These are phyloP conservation scores for Jasminum sambac DNA, from an alignment of 257 asterid species.

Conservation along the genomic window DNA sequence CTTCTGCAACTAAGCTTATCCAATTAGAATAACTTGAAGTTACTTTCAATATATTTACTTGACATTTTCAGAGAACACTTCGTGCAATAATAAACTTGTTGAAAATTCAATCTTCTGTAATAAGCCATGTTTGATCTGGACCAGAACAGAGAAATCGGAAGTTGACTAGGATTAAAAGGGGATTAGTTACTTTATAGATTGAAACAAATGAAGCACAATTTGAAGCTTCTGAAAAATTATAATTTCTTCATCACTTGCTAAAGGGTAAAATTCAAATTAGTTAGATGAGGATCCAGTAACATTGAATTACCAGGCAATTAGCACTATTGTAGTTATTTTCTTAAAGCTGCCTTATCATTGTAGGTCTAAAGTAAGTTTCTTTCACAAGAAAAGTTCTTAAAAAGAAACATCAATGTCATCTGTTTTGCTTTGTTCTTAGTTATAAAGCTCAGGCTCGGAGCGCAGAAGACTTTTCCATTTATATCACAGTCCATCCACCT, in stretches of 20 bases:
- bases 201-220: neutral
- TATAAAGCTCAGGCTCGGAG: neutral
- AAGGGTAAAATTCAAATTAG: constrained; percentile 16
- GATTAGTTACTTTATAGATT: neutral
- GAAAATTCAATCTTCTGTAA: neutral
- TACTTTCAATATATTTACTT: neutral
- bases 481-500: neutral
- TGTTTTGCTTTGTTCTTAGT: neutral
- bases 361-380: neutral
- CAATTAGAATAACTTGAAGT: neutral
- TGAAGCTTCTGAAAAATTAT: constrained; percentile 5
- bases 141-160: neutral
- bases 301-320: neutral
- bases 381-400: neutral
- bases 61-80: neutral
- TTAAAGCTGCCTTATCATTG: neutral
- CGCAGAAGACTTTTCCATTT: constrained; percentile 20
- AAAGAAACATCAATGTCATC: neutral
- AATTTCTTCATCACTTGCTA: too few species aligned
- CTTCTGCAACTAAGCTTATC: neutral
- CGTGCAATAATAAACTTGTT: neutral
- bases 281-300: neutral
- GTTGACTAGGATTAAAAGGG: neutral
- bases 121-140: neutral
- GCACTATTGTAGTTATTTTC: neutral